Base-by-base conservation (phyloP, 306 rosid species). In the Medicago lupulina region DNA sequence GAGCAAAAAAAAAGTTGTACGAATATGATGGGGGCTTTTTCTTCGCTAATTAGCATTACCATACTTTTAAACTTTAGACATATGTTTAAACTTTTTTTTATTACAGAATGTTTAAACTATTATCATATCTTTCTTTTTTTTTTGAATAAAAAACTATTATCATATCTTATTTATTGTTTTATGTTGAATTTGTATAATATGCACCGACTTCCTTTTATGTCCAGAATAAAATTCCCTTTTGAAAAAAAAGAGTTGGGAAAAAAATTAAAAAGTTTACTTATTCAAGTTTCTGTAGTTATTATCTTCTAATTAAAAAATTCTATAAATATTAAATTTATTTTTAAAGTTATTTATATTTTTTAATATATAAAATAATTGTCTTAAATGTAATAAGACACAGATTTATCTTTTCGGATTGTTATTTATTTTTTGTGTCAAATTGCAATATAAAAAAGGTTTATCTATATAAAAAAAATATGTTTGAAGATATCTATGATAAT, bases 281-380 rank as follows among this genome's bases (percentile, higher is more conserved):
- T 47, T 70, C 12, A 47, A 70, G 51, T 70, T 50, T 70, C 75
- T 50, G 10, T 5, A 50, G 50, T 34, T 25, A 28, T 10, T 25
- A 28, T 10, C 12, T 34, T 70, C 8, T 9, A 59, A 6, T 59
- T 59, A 28, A 70, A n/a, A n/a, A 11, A 31, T 50, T 31, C 46
- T 4, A 15, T 46, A 13, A 47, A 25, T 25, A 23, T 57, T 21
- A 2, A 57, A 16, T 53, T 43, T 43, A 43, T 43, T 43, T 10
- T 43, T 28, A 13, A 43, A 9, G 3, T 43, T 9, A 9, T 41
- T 9, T 9, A 1, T 8, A 9, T 9, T 28, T 28, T 28, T 28
- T 9, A 41, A 43, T 4, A 3, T 43, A 43, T 43, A 4, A 43
- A 43, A 10, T 43, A 3, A 43, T 3, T 43, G 31, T 28, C 31